These are phyloP conservation scores for Penicillium rolfsii DNA, from an alignment of 2,329 filamentous ascomycete genomes.

Conservation along the genomic window DNA sequence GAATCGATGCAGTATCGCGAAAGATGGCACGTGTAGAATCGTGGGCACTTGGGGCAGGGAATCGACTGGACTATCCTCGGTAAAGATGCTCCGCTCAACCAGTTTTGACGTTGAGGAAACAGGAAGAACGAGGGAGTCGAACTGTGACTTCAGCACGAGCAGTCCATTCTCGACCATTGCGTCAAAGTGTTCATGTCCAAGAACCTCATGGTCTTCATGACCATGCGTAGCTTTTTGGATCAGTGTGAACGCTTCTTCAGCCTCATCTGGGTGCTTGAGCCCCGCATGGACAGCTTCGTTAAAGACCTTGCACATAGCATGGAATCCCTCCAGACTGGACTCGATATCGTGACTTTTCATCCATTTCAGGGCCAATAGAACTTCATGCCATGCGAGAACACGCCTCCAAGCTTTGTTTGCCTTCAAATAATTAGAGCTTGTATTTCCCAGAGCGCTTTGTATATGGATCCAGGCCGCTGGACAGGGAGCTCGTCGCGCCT, in stretches of 20 bases:
- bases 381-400: constrained; percentile 46
- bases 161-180: constrained; percentile 39
- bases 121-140: constrained; percentile 41
- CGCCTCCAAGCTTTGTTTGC: constrained; percentile 33
- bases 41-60: constrained; percentile 32
- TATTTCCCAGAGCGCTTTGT: constrained; percentile 36
- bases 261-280: constrained; percentile 31
- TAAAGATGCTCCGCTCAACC: constrained; percentile 26
- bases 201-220: not conserved
- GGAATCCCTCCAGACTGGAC: constrained; percentile 39
- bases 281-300: constrained; percentile 40
- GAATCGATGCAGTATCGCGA: constrained; percentile 47
- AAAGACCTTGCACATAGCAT: constrained; percentile 42
- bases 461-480: constrained; percentile 43
- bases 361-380: constrained; percentile 36
- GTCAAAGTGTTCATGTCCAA: constrained; percentile 27
- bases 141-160: constrained; percentile 39
- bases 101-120: constrained; percentile 28
- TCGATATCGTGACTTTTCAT: constrained; percentile 40
- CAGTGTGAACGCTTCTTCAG: constrained; percentile 33
- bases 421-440: constrained; percentile 22
- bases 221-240: constrained; percentile 24
- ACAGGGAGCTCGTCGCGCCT: constrained; percentile 32
- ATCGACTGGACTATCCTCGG: constrained; percentile 13
- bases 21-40: constrained; percentile 42